These are phyloP conservation scores for Quercus ilex DNA, from an alignment of 306 rosid genomes.

Conservation along the genomic window DNA sequence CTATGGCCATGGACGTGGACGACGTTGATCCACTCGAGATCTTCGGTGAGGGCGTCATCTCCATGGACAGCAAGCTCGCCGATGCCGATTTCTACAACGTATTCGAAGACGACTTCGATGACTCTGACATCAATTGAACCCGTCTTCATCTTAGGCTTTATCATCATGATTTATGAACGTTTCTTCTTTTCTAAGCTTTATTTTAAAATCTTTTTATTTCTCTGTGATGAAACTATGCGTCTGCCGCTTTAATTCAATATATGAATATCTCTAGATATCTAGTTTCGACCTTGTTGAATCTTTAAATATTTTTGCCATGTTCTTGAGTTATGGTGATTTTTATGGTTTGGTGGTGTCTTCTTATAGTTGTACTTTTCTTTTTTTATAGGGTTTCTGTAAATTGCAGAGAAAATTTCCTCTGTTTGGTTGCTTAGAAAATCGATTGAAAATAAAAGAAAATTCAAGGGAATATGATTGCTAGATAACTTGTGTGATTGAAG, in stretches of 20 bases:
- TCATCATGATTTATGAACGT: not conserved
- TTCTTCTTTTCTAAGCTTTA: not conserved
- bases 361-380: not conserved
- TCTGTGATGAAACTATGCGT: not conserved
- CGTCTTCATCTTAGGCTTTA: not conserved
- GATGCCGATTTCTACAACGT: constrained; percentile 79
- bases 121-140: constrained; percentile 60
- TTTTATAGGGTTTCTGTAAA: not conserved
- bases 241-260: not conserved
- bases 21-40: constrained; percentile 71
- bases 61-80: constrained; percentile 66
- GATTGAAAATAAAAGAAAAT: not conserved
- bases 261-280: not conserved
- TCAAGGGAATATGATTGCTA: not conserved
- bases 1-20: constrained; percentile 94
- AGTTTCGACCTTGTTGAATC: not conserved
- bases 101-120: constrained; percentile 81
- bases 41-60: constrained; percentile 54
- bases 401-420: not conserved
- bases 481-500: too few relatives aligned
- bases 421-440: not conserved
- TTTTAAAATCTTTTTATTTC: not conserved
- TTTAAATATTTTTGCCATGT: not conserved
- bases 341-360: not conserved
- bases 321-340: not conserved